Evolutionary conservation across 1,284 basidiomycete genomes (phyloP).

Genomic region (Schizophyllum commune): DNA sequence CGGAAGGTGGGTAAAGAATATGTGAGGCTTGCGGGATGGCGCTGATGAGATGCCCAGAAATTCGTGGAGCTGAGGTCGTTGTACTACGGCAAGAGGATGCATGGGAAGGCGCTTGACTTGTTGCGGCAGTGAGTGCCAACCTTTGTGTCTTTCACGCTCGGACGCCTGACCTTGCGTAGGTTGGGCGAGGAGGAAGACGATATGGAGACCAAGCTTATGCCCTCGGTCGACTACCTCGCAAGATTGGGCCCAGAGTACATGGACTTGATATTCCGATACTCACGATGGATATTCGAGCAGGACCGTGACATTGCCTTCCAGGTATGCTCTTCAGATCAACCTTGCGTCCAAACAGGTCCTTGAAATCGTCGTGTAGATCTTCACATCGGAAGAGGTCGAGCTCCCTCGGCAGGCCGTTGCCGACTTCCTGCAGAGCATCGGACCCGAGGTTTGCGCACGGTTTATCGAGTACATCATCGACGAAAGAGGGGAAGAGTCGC

Average conservation of each 20-base stretch:
- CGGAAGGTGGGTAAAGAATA: slow-evolving; percentile 58
- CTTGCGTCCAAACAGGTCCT: too few relatives aligned
- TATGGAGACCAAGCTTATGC: slow-evolving; percentile 69
- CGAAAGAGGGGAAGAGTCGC: slow-evolving; percentile 60
- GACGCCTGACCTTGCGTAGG: slow-evolving; percentile 40
- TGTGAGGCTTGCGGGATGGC: too few relatives aligned
- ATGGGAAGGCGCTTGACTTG: slow-evolving; percentile 78
- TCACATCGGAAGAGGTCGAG: slow-evolving; percentile 90
- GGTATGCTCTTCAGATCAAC: too few relatives aligned
- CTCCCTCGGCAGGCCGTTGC: slow-evolving; percentile 74
- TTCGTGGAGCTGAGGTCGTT: slow-evolving; percentile 86
- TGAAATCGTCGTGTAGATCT: too few relatives aligned
- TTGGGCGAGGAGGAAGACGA: slow-evolving; percentile 77
- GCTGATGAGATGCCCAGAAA: slow-evolving; percentile 49
- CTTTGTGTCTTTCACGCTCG: too few relatives aligned
- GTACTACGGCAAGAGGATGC: slow-evolving; percentile 95
- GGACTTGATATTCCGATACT: slow-evolving; percentile 70
- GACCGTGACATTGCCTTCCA: slow-evolving; percentile 71
- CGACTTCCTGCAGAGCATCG: slow-evolving; percentile 69
- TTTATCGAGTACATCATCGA: slow-evolving; percentile 88
- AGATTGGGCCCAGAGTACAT: slow-evolving; percentile 80
- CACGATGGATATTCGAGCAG: slow-evolving; percentile 80
- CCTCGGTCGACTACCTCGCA: slow-evolving; percentile 87
- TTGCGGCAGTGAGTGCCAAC: slow-evolving; percentile 73
- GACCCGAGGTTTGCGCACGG: slow-evolving; percentile 58